phyloP scores from a whole-genome alignment of 2,329 filamentous ascomycete genomes.

The Pestalotiopsis sp. region DNA sequence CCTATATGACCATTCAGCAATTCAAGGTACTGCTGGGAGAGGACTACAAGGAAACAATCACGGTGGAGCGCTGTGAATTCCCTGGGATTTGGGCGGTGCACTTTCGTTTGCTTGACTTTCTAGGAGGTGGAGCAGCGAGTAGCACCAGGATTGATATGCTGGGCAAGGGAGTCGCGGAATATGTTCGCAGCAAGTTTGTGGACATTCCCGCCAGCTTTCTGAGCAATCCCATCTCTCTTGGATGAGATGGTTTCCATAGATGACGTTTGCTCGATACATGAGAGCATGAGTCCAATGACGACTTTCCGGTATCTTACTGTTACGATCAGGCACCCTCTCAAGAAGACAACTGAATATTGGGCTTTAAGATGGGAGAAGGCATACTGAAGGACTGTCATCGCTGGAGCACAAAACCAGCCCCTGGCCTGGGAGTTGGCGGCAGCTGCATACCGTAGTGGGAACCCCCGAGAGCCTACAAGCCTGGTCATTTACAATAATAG shows the following conservation, averaged over 20 bases:
- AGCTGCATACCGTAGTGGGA: too few relatives aligned
- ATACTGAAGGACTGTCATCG: too few relatives aligned
- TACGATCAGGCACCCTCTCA: neutral
- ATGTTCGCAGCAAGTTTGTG: neutral
- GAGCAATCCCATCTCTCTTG: neutral
- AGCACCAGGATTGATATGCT: neutral
- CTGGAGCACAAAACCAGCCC: too few relatives aligned
- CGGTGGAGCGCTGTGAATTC: slow-evolving; percentile 43
- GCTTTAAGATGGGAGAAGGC: too few relatives aligned
- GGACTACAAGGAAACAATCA: slow-evolving; percentile 24
- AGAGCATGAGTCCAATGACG: neutral
- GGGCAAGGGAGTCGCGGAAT: slow-evolving; percentile 1
- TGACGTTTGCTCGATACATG: neutral
- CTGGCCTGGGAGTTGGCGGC: too few relatives aligned
- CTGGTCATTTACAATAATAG: too few relatives aligned
- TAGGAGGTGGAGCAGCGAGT: neutral
- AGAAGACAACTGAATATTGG: neutral
- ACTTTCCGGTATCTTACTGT: neutral
- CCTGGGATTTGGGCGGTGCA: slow-evolving; percentile 39
- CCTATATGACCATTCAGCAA: slow-evolving; percentile 4
- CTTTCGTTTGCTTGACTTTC: slow-evolving; percentile 23
- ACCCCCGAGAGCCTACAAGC: too few relatives aligned
- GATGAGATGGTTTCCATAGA: neutral
- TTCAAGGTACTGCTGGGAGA: slow-evolving; percentile 9
- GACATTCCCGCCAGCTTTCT: slow-evolving; percentile 1